These are phyloP conservation scores for Astragalus glycyphyllos DNA, from an alignment of 306 rosid species.

Conservation along the genomic window DNA sequence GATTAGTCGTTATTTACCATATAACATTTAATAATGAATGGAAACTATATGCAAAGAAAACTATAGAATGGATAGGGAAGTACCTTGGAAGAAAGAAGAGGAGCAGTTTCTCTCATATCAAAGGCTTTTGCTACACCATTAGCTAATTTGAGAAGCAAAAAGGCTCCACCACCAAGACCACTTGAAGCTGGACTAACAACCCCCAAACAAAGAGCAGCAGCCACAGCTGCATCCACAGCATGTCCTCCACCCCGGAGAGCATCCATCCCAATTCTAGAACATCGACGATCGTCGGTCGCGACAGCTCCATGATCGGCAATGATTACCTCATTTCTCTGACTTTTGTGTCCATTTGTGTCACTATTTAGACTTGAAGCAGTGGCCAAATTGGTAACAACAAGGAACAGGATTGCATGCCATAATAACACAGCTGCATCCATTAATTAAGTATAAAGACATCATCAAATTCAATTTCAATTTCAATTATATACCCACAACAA, in stretches of 20 bases:
- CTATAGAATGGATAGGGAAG: neutral
- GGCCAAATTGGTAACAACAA: slow-evolving; percentile 45
- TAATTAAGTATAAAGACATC: neutral
- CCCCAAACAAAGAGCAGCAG: slow-evolving; percentile 81
- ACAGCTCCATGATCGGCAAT: slow-evolving; percentile 66
- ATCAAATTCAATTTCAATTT: neutral
- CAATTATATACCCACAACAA: neutral
- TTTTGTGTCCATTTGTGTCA: slow-evolving; percentile 20
- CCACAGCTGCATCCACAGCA: slow-evolving; percentile 84
- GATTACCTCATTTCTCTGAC: slow-evolving; percentile 54
- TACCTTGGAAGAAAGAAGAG: slow-evolving; percentile 72
- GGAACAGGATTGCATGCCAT: slow-evolving; percentile 45
- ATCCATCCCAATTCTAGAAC: slow-evolving; percentile 68
- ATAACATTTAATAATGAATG: no score
- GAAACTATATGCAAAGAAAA: no score
- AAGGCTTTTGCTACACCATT: slow-evolving; percentile 59
- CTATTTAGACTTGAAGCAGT: slow-evolving; percentile 36
- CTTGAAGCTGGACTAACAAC: slow-evolving; percentile 89
- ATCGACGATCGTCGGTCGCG: slow-evolving; percentile 71
- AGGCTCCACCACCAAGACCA: slow-evolving; percentile 89
- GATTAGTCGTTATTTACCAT: no score
- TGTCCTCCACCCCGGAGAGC: slow-evolving; percentile 75
- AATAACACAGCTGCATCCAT: slow-evolving; percentile 46
- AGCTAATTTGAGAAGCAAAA: slow-evolving; percentile 65
- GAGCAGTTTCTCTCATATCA: slow-evolving; percentile 93